Conservation (phyloP, 1,284 basidiomycete genomes). For the Moniliella sp. region DNA sequence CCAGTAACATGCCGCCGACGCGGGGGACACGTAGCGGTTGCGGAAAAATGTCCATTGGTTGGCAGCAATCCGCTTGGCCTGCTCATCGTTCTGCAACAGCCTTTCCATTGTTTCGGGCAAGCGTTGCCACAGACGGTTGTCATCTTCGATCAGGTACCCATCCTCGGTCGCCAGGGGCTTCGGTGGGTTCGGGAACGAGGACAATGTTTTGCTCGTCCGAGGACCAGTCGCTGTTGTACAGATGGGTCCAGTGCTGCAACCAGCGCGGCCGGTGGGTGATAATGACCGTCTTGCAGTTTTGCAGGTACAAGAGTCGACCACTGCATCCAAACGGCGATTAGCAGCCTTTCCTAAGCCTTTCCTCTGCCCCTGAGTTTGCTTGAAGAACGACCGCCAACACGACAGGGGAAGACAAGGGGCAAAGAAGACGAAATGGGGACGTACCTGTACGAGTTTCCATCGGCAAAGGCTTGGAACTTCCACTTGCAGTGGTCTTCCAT, state of each 20-base stretch:
- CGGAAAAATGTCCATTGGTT: constrained; percentile 23
- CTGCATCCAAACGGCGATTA: too few species aligned
- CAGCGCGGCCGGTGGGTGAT: constrained; percentile 22
- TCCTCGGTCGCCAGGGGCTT: constrained; percentile 10
- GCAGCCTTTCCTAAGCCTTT: too few species aligned
- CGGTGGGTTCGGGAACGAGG: constrained; percentile 11
- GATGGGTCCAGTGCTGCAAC: constrained; percentile 27
- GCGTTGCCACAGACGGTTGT: constrained; percentile 14
- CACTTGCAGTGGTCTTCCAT: constrained; percentile 27
- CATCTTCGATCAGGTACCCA: constrained; percentile 2
- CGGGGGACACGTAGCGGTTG: constrained; percentile 11
- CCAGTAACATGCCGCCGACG: constrained; percentile 19
- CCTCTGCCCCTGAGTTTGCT: too few species aligned
- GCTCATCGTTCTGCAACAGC: constrained; percentile 11
- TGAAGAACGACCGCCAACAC: too few species aligned
- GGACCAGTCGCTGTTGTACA: constrained; percentile 16
- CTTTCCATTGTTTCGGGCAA: constrained; percentile 21
- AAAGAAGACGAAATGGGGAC: too few species aligned
- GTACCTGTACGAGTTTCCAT: constrained; percentile 28
- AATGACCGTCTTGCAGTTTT: constrained; percentile 23
- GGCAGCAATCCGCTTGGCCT: constrained; percentile 17
- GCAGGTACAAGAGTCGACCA: constrained; percentile 19
- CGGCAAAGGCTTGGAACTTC: constrained; percentile 26
- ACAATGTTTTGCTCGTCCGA: constrained; percentile 29
- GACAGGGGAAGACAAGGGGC: too few species aligned